These are phyloP conservation scores for Chlamydomonas incerta DNA, from an alignment of 139 green algal species.

Conservation along the genomic window DNA sequence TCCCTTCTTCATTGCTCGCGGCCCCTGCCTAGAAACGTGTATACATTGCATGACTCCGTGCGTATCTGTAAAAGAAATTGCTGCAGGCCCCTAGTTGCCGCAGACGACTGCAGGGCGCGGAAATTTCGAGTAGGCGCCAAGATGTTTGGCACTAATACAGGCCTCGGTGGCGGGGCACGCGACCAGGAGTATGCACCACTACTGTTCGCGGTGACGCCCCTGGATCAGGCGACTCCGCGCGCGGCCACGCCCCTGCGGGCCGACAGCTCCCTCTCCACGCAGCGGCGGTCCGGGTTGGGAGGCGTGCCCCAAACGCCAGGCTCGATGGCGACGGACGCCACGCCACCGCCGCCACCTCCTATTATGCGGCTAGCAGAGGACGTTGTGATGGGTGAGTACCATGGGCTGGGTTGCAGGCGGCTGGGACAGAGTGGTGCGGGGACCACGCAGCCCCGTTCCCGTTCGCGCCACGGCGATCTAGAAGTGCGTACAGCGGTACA, in stretches of 20 bases:
- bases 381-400: conserved; percentile 54
- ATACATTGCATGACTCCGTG: too few relatives aligned
- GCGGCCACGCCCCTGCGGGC: conserved; percentile 34
- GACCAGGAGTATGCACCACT: conserved; percentile 61
- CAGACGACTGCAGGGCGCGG: too few relatives aligned
- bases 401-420: not conserved
- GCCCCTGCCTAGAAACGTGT: too few relatives aligned
- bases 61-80: too few relatives aligned
- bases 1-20: too few relatives aligned
- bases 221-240: conserved; percentile 41
- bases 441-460: too few relatives aligned
- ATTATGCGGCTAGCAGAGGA: conserved; percentile 46
- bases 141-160: conserved; percentile 14
- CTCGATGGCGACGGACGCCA: conserved; percentile 31
- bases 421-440: too few relatives aligned
- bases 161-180: not conserved
- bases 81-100: too few relatives aligned
- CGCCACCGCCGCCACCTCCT: conserved; percentile 52
- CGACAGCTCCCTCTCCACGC: conserved; percentile 42
- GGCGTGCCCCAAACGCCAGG: conserved; percentile 33
- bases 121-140: not conserved
- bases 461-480: too few relatives aligned
- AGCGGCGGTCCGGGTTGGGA: conserved; percentile 30
- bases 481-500: too few relatives aligned
- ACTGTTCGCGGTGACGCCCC: conserved; percentile 49